A percentile compares a stretch with the other conserved stretches of the same genome.
phyloP scores from a whole-genome alignment of 2,329 filamentous ascomycete genomes.

The Ophiognomonia clavigignenti-juglandacearum region DNA sequence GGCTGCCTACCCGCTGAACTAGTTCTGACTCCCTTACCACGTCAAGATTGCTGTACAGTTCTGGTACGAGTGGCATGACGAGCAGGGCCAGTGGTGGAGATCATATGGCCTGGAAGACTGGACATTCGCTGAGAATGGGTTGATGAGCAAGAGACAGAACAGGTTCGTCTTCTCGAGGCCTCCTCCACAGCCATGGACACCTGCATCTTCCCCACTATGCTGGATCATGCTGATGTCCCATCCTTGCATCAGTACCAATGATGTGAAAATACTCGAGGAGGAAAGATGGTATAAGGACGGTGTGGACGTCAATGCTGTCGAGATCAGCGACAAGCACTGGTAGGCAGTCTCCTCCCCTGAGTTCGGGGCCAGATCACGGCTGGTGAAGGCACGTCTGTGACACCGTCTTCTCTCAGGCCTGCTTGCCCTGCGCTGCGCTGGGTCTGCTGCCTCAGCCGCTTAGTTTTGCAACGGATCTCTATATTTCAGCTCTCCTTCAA shows the following conservation, averaged over 20 bases:
- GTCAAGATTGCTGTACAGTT: constrained; percentile 78
- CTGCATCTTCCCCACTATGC: too few species aligned
- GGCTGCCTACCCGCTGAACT: background rate
- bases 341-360: constrained; percentile 25
- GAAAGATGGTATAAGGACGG: constrained; percentile 68
- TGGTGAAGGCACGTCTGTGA: too few species aligned
- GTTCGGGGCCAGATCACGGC: too few species aligned
- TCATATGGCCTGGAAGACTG: constrained; percentile 81
- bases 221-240: too few species aligned
- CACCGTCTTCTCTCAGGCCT: too few species aligned
- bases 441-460: too few species aligned
- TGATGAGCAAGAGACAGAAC: constrained; percentile 73
- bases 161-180: constrained; percentile 23
- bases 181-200: too few species aligned
- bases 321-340: constrained; percentile 66
- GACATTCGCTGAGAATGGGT: constrained; percentile 66
- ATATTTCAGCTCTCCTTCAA: too few species aligned
- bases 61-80: constrained; percentile 80
- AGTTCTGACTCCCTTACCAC: background rate
- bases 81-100: constrained; percentile 72
- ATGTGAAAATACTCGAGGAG: constrained; percentile 56
- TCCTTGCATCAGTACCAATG: constrained; percentile 66
- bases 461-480: too few species aligned
- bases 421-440: too few species aligned
- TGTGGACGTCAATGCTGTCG: constrained; percentile 62